phyloP scores from a whole-genome alignment of 2,329 filamentous ascomycete genomes.

The Nemania sp. region DNA sequence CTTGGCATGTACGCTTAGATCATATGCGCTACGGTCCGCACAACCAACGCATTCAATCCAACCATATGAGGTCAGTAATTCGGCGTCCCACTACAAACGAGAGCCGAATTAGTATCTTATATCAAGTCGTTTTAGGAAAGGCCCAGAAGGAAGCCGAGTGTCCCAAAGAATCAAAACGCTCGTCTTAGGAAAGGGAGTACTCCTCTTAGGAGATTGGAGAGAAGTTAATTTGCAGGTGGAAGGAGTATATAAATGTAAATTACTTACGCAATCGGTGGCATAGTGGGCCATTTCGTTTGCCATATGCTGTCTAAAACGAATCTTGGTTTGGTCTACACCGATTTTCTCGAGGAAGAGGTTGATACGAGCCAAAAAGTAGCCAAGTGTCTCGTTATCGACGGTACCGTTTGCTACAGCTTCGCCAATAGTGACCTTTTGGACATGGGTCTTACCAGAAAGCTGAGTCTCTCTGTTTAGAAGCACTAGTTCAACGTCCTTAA shows the following conservation, averaged over 20 bases:
- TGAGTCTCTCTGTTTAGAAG: constrained; percentile 89
- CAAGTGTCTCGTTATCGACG: constrained; percentile 97
- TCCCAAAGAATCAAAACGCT: background rate
- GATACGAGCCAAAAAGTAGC: constrained; percentile 96
- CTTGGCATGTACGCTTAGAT: constrained; percentile 91
- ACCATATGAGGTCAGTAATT: constrained; percentile 89
- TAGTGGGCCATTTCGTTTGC: constrained; percentile 75
- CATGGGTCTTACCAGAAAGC: constrained; percentile 83
- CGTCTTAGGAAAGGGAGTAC: background rate
- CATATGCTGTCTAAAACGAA: constrained; percentile 98
- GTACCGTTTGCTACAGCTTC: constrained; percentile 84
- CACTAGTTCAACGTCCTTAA: constrained; percentile 84
- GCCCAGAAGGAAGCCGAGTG: background rate
- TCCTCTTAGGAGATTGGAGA: background rate
- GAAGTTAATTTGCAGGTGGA: too few relatives aligned
- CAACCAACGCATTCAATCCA: constrained; percentile 99
- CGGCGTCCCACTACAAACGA: constrained; percentile 80
- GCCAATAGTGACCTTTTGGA: constrained; percentile 80
- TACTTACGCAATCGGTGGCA: constrained; percentile 79
- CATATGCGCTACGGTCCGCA: constrained; percentile 94
- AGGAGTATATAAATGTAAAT: background rate
- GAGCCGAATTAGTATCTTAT: constrained; percentile 19
- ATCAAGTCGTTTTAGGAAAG: background rate
- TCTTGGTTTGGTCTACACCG: constrained; percentile 86
- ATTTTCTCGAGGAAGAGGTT: constrained; percentile 90